Base-by-base conservation (phyloP, 2,329 filamentous ascomycete species). In the Aspergillus unguis region DNA sequence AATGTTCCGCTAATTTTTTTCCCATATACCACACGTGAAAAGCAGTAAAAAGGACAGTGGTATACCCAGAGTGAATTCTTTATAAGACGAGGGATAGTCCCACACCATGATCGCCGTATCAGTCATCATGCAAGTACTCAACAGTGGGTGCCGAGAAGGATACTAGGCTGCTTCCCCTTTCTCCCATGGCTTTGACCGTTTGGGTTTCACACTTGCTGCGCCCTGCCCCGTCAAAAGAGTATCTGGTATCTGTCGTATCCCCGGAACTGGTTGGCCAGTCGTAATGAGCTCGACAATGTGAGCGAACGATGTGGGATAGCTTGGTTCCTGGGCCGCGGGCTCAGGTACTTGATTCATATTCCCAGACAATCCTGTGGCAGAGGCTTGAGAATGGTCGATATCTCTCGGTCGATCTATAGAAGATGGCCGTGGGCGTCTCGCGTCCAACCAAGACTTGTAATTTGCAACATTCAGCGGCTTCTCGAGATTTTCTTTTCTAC, bases 261-360 rank as follows among this genome's bases (percentile, higher is more conserved):
- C 92, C 1, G 91, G 90, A 40, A 96, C 87, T 0, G 88, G 86
- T 62, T 90, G 85, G 48, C 90, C 90, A 28, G 84, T 85, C 26
- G 89, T 88, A 49, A 96, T 88, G 50, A 95, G 81, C 63, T 90
- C 87, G 50, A 95, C 86, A 56, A 96, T 90, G 59, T 92, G 85
- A 6, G 88, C 86, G 70, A 96, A 96, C 1, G 85, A 86, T 44
- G 85, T 85, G 3, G 91, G 91, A 63, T 95, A 95, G 1, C 83
- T 81, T 35, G 90, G 70, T 33, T 71, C 65, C n/a, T 70, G 64
- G 17, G 59, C 44, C 29, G 87, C 42, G 82, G 77, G 35, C 73
- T 73, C 43, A 60, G 55, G 26, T 35, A 47, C 11, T 28, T 62
- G 40, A n/a, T 48, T 52, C 31, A 48, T 50, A 28, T 50, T n/a